phyloP scores from a whole-genome alignment of 352 stramenopile genomes.

The Globisporangium mamillatum region DNA sequence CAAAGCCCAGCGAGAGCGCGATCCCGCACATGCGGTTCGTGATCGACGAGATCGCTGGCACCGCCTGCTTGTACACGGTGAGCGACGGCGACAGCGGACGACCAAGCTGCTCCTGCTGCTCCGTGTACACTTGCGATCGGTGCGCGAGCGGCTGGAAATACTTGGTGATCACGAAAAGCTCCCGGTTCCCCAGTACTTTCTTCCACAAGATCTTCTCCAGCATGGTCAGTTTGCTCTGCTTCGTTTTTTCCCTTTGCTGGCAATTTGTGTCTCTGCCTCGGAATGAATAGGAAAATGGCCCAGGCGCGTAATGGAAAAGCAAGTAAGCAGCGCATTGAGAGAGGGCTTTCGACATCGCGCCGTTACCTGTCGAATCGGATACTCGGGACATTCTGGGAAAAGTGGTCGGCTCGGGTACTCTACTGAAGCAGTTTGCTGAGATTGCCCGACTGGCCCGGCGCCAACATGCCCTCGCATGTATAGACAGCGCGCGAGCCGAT shows the following conservation, averaged over 20 bases:
- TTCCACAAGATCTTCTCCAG: constrained; percentile 8
- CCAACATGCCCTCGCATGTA: too few relatives aligned
- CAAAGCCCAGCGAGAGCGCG: constrained; percentile 67
- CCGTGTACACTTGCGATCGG: constrained; percentile 38
- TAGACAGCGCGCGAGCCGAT: too few relatives aligned
- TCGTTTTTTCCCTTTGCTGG: background rate
- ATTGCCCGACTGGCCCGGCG: too few relatives aligned
- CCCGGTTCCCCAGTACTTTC: background rate
- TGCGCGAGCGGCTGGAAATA: background rate
- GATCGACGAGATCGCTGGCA: constrained; percentile 89
- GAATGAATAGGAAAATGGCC: background rate
- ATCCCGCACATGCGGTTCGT: constrained; percentile 88
- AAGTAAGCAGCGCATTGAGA: background rate
- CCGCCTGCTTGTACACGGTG: constrained; percentile 90
- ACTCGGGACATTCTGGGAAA: background rate
- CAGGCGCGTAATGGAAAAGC: background rate
- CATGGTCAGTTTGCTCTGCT: background rate
- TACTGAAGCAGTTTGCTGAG: too few relatives aligned
- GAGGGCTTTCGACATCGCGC: background rate
- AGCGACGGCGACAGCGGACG: constrained; percentile 90
- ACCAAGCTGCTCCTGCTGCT: constrained; percentile 73
- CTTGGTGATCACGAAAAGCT: background rate
- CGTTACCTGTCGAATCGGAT: constrained; percentile 12
- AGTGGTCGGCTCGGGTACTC: background rate
- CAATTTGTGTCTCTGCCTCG: background rate